Evolutionary conservation across 306 rosid genomes (phyloP).

Genomic region (Boehmeria nivea): DNA sequence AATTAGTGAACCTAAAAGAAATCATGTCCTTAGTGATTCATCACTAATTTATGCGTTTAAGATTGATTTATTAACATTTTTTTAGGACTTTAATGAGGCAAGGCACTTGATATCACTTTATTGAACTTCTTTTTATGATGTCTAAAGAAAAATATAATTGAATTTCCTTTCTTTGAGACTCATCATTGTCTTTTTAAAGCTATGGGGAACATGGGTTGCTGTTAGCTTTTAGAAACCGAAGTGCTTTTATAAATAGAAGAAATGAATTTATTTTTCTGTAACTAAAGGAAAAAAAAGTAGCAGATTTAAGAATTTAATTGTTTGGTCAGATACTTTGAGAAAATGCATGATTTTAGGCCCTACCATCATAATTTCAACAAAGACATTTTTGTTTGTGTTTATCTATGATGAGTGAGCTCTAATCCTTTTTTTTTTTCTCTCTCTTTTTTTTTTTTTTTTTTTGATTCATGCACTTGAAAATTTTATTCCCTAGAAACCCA

Average conservation of each 20-base stretch:
- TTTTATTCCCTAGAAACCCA: conserved; percentile 11
- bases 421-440: not conserved
- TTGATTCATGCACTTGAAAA: not conserved
- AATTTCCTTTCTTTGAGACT: conserved; percentile 29
- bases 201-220: conserved; percentile 74
- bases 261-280: no score
- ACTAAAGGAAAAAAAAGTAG: conserved; percentile 38
- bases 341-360: conserved; percentile 38
- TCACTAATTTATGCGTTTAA: conserved; percentile 20
- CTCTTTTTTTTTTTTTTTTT: not conserved
- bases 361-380: conserved; percentile 38
- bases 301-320: conserved; percentile 32
- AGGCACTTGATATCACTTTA: conserved; percentile 38
- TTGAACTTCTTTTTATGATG: conserved; percentile 61
- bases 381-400: conserved; percentile 8
- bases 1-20: conserved; percentile 40
- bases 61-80: not conserved
- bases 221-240: conserved; percentile 57
- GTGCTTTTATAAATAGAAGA: conserved; percentile 45
- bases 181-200: conserved; percentile 61
- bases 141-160: conserved; percentile 53
- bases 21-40: conserved; percentile 37
- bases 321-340: conserved; percentile 41
- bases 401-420: conserved; percentile 4
- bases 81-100: conserved; percentile 33